Evolutionary conservation across 2,329 filamentous ascomycete genomes (phyloP), one percentile per base, ranked within the genome.

Genomic region (Emydomyces testavorans): DNA sequence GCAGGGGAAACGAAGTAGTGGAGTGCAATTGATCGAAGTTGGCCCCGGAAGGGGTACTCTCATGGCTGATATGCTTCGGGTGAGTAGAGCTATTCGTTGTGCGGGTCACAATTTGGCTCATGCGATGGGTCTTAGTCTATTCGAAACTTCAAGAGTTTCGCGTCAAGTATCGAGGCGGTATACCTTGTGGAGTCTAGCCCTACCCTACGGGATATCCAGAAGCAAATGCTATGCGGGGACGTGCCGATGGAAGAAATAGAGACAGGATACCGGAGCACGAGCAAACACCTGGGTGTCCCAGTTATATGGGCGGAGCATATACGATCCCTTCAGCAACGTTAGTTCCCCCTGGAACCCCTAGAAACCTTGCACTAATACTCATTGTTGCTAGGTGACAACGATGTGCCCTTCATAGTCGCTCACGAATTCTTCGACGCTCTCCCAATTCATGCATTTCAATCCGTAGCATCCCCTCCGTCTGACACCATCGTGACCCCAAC

Each of bases 371-470:
- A 35, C 46, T 48, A 43, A 41, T 23, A 21, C 16, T 37, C 10
- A 34, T 24, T 26, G 20, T n/a, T 10, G 21, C 43, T 55, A 82
- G 80, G 78, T 52, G 67, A 79, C 18, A 74, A 76, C 51, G 85
- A 83, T 61, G 85, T 81, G 18, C 90, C 92, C 0, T 93, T 96
- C 65, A 94, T 98, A 52, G 78, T 96, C 41, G 92, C 92, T 3
- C 92, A 98, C 64, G 92, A 98, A 63, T 96, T 98, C 73, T 98
- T 98, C 69, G 92, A 98, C 58, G 92, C 92, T 2, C 80, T 98
- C 0, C 92, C 92, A 28, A 95, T 98, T 57, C 89, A 98, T 64
- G 82, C 86, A 52, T 98, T 98, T 63, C 83, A 96, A 65, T 83
- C 85, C 11, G 75, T 90, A 43, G 64, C 74, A 37, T 69, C 70